Evolutionary conservation across 23 red algal species (phyloP).

Genomic region (Rhodosorus marinus): DNA sequence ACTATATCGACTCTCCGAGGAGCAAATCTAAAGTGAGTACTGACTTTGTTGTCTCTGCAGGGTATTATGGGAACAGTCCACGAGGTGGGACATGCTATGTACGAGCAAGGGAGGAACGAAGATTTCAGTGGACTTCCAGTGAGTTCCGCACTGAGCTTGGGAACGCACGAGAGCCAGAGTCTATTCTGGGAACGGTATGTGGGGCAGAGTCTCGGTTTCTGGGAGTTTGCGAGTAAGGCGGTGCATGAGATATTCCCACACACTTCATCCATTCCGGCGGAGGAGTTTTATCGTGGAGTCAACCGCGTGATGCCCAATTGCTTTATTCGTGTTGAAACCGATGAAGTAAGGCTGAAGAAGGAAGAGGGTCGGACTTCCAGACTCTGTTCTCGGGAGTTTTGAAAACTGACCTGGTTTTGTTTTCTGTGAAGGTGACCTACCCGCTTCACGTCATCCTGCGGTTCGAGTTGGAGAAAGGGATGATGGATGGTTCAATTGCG

Average conservation of each 20-base stretch:
- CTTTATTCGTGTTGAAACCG: slow-evolving; percentile 45
- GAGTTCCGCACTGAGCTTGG: slow-evolving; percentile 19
- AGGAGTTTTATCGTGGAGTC: slow-evolving; percentile 17
- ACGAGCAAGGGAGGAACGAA: slow-evolving; percentile 30
- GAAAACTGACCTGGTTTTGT: no score
- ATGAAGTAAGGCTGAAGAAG: no score
- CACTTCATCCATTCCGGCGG: slow-evolving; percentile 11
- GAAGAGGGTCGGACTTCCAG: no score
- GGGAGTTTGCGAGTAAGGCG: slow-evolving; percentile 2
- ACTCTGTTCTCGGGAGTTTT: no score
- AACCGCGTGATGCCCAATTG: slow-evolving; percentile 21
- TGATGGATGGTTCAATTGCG: slow-evolving; percentile 16
- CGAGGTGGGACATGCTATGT: slow-evolving; percentile 31
- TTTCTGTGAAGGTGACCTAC: slow-evolving; percentile 29
- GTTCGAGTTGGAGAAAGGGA: slow-evolving; percentile 30
- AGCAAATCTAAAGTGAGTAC: no score
- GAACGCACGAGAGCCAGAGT: slow-evolving; percentile 37
- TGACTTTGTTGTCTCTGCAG: no score
- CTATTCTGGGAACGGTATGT: slow-evolving; percentile 49
- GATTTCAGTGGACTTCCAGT: slow-evolving; percentile 30
- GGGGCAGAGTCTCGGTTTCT: slow-evolving; percentile 25
- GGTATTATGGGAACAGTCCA: background rate
- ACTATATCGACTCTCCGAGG: no score
- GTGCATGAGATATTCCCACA: slow-evolving; percentile 29
- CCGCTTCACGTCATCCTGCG: slow-evolving; percentile 47